Evolutionary conservation across 352 stramenopile species (phyloP), one percentile per base, ranked within the genome.

Genomic region (Pilasporangium apinafurcum): DNA sequence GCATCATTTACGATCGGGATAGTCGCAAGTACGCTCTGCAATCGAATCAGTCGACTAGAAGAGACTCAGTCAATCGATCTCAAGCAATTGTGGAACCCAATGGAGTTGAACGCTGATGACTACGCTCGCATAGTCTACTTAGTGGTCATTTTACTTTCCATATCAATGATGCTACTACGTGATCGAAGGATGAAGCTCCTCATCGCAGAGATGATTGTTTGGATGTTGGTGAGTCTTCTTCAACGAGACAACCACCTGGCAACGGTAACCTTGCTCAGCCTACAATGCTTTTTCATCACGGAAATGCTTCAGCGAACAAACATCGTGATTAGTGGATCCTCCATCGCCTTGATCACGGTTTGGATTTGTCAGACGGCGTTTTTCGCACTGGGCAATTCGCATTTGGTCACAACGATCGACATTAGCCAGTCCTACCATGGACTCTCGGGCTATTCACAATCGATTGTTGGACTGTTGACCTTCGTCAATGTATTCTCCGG

Each of bases 381-480:
- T 37, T 95, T 92, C 30, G 73, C 84, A 6, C 59, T 95, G 0
- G 84, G 83, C 16, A 95, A 95, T 44, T 95, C 84, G 27, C 84
- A 95, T 40, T 61, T 95, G 43, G 81, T 95, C 36, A 92, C 79
- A 13, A 95, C 84, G 2, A 80, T 95, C 43, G 84, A 95, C 52
- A 90, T 95, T 25, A 93, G 81, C 30, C 80, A 91, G 48, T 86
- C 83, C 5, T 95, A 94, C 36, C 80, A 86, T 42, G 84, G 84
- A 0, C 53, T 95, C 17, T 61, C 61, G 8, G 62, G 55, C 13
- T 95, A 95, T 59, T 91, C 75, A 5, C 84, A 95, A 43, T 69
- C 40, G n/a, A 26, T 92, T n/a, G 83, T 95, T 2, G 83, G 83
- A 3, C 20, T 65, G 1, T 38, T 95, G 35, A 95, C 80, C 8